A percentile compares a stretch with the other conserved stretches of the same genome.
Conservation (phyloP, 768 basidiomycete genomes). For the Psilocybe azurescens region DNA sequence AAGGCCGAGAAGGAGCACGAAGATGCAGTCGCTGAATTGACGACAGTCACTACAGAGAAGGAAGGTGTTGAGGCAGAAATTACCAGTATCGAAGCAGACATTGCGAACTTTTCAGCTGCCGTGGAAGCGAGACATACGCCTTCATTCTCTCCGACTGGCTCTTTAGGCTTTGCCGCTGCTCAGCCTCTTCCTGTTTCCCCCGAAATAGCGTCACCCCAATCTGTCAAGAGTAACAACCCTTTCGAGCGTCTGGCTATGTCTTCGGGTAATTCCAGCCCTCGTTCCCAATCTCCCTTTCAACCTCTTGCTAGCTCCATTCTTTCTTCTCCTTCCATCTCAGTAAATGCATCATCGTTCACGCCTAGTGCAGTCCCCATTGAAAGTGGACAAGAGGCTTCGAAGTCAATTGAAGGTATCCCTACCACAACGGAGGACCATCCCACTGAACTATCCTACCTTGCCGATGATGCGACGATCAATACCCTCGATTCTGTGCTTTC, state of each 20-base stretch:
- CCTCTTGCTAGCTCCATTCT: slow-evolving; percentile 41
- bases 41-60: slow-evolving; percentile 57
- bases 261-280: slow-evolving; percentile 44
- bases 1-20: slow-evolving; percentile 75
- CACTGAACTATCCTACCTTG: slow-evolving; percentile 20
- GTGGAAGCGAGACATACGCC: slow-evolving; percentile 27
- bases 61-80: slow-evolving; percentile 60
- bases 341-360: slow-evolving; percentile 1
- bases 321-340: slow-evolving; percentile 22
- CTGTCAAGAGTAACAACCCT: slow-evolving; percentile 86
- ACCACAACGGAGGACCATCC: slow-evolving; percentile 7
- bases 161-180: slow-evolving; percentile 64
- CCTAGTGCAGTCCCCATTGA: background rate
- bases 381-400: slow-evolving; percentile 2
- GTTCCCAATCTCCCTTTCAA: slow-evolving; percentile 66
- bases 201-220: slow-evolving; percentile 52
- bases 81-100: slow-evolving; percentile 24
- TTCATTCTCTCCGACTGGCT: slow-evolving; percentile 47
- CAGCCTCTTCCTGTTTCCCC: slow-evolving; percentile 79
- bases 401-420: slow-evolving; percentile 9
- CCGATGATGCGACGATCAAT: slow-evolving; percentile 6
- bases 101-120: slow-evolving; percentile 22
- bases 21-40: slow-evolving; percentile 62
- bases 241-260: slow-evolving; percentile 76
- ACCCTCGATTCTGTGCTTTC: slow-evolving; percentile 23